phyloP scores from a whole-genome alignment of 2,329 filamentous ascomycete genomes.

The Neonectria faginata region DNA sequence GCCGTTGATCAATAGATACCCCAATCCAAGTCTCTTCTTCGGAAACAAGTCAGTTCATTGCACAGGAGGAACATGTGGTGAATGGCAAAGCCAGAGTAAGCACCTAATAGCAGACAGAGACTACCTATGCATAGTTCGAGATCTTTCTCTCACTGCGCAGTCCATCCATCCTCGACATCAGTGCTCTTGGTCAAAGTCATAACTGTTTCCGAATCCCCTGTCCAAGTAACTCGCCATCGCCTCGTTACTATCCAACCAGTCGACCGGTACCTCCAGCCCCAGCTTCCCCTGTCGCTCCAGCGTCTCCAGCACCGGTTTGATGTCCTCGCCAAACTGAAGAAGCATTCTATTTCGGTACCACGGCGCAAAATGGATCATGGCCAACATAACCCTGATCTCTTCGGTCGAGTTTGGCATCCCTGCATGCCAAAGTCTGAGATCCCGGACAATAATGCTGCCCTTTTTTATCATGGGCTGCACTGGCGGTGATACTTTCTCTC shows the following conservation, averaged over 20 bases:
- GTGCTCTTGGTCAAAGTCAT: slow-evolving; percentile 67
- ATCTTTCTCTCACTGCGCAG: background rate
- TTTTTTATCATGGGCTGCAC: slow-evolving; percentile 64
- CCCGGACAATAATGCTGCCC: slow-evolving; percentile 68
- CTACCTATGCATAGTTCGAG: no score
- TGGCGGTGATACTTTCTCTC: slow-evolving; percentile 54
- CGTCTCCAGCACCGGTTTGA: slow-evolving; percentile 59
- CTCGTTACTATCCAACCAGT: slow-evolving; percentile 59
- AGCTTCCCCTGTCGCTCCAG: slow-evolving; percentile 53
- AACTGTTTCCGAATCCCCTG: slow-evolving; percentile 70
- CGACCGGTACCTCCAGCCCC: slow-evolving; percentile 62
- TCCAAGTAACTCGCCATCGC: slow-evolving; percentile 63
- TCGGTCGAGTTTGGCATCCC: slow-evolving; percentile 69
- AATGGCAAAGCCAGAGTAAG: background rate
- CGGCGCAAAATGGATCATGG: slow-evolving; percentile 68
- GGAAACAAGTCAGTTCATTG: background rate
- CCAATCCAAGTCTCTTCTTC: background rate
- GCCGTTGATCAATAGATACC: background rate
- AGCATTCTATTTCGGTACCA: slow-evolving; percentile 70
- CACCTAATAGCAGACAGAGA: no score
- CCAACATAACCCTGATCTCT: slow-evolving; percentile 68
- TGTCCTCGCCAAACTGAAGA: slow-evolving; percentile 63
- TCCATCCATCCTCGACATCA: slow-evolving; percentile 22
- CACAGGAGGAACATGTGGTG: background rate
- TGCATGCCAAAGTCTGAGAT: slow-evolving; percentile 72